A percentile compares a stretch with the other conserved stretches of the same genome.
These are phyloP conservation scores for Psidium friedrichsthalianum DNA, from an alignment of 345 rosid genomes.

Conservation along the genomic window DNA sequence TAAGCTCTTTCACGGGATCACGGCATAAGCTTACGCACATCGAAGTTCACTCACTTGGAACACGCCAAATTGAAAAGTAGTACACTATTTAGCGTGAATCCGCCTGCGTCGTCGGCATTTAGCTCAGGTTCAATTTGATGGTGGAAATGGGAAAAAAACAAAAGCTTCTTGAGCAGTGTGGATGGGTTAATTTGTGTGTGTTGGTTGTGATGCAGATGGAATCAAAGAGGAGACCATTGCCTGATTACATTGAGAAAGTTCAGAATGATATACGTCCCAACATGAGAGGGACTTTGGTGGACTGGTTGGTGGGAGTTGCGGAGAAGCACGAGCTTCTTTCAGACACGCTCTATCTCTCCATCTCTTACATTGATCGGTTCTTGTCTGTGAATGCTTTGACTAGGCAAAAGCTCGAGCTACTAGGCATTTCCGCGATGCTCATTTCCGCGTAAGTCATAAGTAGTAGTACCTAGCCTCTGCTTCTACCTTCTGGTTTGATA, in stretches of 20 bases:
- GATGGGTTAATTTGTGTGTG: background rate
- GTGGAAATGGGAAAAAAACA: background rate
- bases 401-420: constrained; percentile 57
- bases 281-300: constrained; percentile 72
- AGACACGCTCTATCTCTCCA: constrained; percentile 45
- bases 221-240: constrained; percentile 43
- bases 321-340: constrained; percentile 63
- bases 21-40: background rate
- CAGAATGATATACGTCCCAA: constrained; percentile 50
- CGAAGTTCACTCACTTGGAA: background rate
- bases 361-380: constrained; percentile 52
- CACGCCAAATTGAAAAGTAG: background rate
- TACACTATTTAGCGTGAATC: background rate
- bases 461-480: background rate
- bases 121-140: background rate
- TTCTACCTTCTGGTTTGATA: background rate
- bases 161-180: background rate
- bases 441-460: constrained; percentile 63
- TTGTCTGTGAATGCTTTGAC: constrained; percentile 37
- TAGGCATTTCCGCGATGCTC: constrained; percentile 84
- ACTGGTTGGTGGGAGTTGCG: constrained; percentile 87
- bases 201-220: constrained; percentile 26
- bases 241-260: constrained; percentile 58
- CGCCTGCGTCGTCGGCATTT: background rate
- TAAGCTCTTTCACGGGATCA: background rate